phyloP scores from a whole-genome alignment of 176 grass and related monocot genomes.

The Musa troglodytarum region DNA sequence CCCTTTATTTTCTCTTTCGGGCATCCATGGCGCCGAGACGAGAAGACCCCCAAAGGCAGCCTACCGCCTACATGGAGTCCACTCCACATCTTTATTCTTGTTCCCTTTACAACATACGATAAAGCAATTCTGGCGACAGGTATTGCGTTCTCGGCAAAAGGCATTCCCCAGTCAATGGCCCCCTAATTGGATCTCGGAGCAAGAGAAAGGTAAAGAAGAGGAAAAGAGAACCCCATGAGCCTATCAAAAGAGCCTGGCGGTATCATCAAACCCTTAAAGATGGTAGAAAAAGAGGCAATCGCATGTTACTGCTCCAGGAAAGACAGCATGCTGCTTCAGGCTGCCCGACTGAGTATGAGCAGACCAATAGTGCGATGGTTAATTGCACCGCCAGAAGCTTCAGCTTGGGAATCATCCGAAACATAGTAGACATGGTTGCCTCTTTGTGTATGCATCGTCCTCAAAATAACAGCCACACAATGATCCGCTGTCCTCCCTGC shows the following conservation, averaged over 20 bases:
- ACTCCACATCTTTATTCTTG: slow-evolving; percentile 5
- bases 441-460: slow-evolving; percentile 19
- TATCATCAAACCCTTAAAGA: background rate
- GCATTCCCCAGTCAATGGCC: background rate
- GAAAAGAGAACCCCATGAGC: background rate
- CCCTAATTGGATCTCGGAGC: background rate
- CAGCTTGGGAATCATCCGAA: no score
- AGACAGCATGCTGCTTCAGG: background rate
- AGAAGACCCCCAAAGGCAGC: background rate
- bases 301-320: background rate
- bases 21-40: background rate
- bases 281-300: background rate
- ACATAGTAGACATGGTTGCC: no score
- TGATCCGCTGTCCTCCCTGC: slow-evolving; percentile 7
- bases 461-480: slow-evolving; percentile 45
- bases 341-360: background rate
- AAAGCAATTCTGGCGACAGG: background rate
- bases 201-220: background rate
- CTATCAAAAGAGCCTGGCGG: background rate
- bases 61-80: background rate
- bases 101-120: slow-evolving; percentile 1
- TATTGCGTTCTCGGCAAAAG: slow-evolving; percentile 6
- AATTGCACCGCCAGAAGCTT: no score
- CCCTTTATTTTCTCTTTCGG: background rate
- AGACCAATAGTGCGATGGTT: background rate